Evolutionary conservation across 139 green algal genomes (phyloP), one percentile per base, ranked within the genome.

Genomic region (Chlorella sp.): DNA sequence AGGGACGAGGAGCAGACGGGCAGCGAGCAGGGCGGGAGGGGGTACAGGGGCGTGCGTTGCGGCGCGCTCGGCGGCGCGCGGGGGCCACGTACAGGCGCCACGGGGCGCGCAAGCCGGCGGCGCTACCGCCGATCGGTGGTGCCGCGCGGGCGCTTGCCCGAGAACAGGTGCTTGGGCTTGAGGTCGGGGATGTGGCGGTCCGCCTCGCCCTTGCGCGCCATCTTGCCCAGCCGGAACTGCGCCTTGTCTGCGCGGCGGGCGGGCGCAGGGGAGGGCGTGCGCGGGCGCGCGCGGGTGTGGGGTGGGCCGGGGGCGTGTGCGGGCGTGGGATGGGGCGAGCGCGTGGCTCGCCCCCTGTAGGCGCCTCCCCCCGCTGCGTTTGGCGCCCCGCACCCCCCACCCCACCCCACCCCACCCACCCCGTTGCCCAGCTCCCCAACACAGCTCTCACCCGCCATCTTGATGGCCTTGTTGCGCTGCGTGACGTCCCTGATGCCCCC

Each of bases 81-180:
- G n/a, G n/a, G n/a, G n/a, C n/a, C n/a, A n/a, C n/a, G n/a, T n/a
- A n/a, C n/a, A n/a, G n/a, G n/a, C n/a, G n/a, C n/a, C n/a, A n/a
- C n/a, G n/a, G 48, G 48, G 48, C 48, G 14, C 48, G n/a, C n/a
- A n/a, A n/a, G n/a, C n/a, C n/a, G n/a, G n/a, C n/a, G n/a, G n/a
- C n/a, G 40, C 69, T 77, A 97, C 42, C 92, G 85, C 56, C 93
- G 69, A 65, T 97, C 89, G 8, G 88, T 94, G 79, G 91, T 95
- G 38, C 93, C 93, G 14, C 79, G 89, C 8, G 87, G 87, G 5
- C 91, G 79, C 77, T 97, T 98, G 31, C 95, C 96, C 31, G 77
- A 89, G 81, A 98, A 95, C 53, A 99, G 82, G 73, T 99, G 96
- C 93, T 99, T 99, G 53, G 96, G 96, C 86, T 93, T 97, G 79